Evolutionary conservation across 108 stramenopile species (phyloP), one percentile per base, ranked within the genome.

Genomic region (Parietichytrium sp.): DNA sequence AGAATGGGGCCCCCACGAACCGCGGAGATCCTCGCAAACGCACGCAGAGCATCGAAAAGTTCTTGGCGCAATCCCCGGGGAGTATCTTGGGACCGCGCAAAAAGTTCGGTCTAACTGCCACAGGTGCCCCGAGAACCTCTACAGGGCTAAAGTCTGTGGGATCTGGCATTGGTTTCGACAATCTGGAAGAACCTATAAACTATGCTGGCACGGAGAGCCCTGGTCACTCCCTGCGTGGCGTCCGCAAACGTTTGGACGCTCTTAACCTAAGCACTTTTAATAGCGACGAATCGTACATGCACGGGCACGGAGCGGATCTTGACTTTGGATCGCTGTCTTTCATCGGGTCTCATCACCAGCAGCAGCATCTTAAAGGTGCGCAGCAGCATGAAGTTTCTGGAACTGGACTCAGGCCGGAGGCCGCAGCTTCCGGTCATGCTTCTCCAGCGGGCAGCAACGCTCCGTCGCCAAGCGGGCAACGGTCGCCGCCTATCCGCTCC

Each of bases 11-110:
- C 15, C 61, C 61, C 42, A 72, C 45, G 61, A 42, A 72, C 7
- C 33, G 45, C 61, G 38, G 61, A 10, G 61, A 72, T 20, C 29
- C 61, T 72, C 52, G 52, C 10, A 72, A 25, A 25, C 61, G 61
- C 61, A 72, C 61, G 0, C 61, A 72, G 61, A 72, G 61, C 25
- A 72, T 72, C 61, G 61, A 72, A 72, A 72, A 72, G 33, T 72
- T 72, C 45, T 42, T 72, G 15, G 61, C 61, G n/a, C 61, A 72
- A 42, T 45, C 38, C 25, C 61, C 61, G 6, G 61, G 61, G 16
- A 72, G 61, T 20, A 72, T 72, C 42, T 42, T 72, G 10, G 61
- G 29, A 7, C 61, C 61, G 61, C 61, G 61, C 8, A 72, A 72
- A n/a, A 72, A 72, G 25, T 72, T 45, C 20, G 61, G 36, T 8